These are phyloP conservation scores for Roridomyces roridus DNA, from an alignment of 768 basidiomycete genomes.

Conservation along the genomic window DNA sequence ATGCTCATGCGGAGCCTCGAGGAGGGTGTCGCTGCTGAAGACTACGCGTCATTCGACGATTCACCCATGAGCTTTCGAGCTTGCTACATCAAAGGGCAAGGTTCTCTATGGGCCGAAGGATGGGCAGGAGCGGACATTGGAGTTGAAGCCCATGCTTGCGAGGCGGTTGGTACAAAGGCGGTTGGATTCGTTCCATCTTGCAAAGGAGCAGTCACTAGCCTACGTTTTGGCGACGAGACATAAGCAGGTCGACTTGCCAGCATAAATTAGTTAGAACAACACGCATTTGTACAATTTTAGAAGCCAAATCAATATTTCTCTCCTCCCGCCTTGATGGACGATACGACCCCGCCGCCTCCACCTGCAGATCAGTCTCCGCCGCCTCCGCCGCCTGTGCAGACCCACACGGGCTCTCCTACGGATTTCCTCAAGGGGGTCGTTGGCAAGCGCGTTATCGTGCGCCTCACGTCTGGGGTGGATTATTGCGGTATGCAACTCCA, in stretches of 20 bases:
- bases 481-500: slow-evolving; percentile 72
- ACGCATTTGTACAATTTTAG: too few relatives aligned
- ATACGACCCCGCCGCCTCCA: slow-evolving; percentile 41
- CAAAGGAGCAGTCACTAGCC: not conserved
- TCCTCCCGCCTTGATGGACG: too few relatives aligned
- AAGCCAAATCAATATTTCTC: too few relatives aligned
- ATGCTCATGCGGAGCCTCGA: too few relatives aligned
- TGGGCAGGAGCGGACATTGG: not conserved
- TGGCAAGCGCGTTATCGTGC: slow-evolving; percentile 93
- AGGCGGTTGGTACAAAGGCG: not conserved
- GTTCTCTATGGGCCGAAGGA: not conserved
- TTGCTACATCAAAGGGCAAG: not conserved
- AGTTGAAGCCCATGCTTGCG: not conserved
- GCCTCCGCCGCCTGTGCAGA: slow-evolving; percentile 53
- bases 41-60: too few relatives aligned
- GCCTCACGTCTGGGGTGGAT: slow-evolving; percentile 91
- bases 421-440: slow-evolving; percentile 96
- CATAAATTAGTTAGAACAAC: too few relatives aligned
- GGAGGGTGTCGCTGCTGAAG: too few relatives aligned
- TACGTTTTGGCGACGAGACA: not conserved
- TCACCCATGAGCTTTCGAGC: too few relatives aligned
- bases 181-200: not conserved
- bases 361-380: slow-evolving; percentile 47
- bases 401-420: slow-evolving; percentile 80
- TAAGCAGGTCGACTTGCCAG: not conserved